Evolutionary conservation across 495 filamentous ascomycete species (phyloP), one percentile per base, ranked within the genome.

Genomic region (Penicillium nucicola): DNA sequence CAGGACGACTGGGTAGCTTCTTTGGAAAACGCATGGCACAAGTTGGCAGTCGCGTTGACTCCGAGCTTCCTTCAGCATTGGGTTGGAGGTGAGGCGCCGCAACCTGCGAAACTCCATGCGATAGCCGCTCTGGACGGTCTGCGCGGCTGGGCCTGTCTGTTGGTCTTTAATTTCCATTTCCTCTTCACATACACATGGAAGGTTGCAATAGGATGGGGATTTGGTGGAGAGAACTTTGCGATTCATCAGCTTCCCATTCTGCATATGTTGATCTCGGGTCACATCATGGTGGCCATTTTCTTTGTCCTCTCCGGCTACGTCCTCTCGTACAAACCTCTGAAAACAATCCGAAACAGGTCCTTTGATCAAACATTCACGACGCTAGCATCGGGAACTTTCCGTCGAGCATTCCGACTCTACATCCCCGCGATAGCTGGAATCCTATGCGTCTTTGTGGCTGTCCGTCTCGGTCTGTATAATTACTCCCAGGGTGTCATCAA

Each of bases 261-360:
- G 4, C 78, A 84, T 41, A 66, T 88, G 48, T 55, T 87, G 10
- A 82, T 81, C 60, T 81, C 80, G 6, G 84, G 83, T 25, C 78
- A 81, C 42, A 81, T 85, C 41, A 86, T 86, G 84, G 85, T 89
- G 9, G 78, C 83, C 60, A 80, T 87, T 39, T 88, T 89, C 72
- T 88, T 87, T 67, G 80, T 87, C 48, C 82, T 89, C 36, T 86
- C 84, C 5, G 84, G 85, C 52, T 86, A 84, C 52, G 84, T 83
- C 1, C 71, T 88, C 8, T 84, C 83, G 12, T 79, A 82, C 52
- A 84, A 86, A 51, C 81, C 85, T 0, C 61, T 88, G 30, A 78
- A 78, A 50, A 66, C 72, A n/a, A 77, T 83, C 34, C 82, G 81
- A 43, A 69, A 66, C 23, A 75, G 77, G 32, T 69, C 78, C 31